Percentiles rank a stretch among this genome's conserved stretches.
These are phyloP conservation scores for Cenchrus americanus DNA, from an alignment of 176 grass and related monocot genomes.

Conservation along the genomic window DNA sequence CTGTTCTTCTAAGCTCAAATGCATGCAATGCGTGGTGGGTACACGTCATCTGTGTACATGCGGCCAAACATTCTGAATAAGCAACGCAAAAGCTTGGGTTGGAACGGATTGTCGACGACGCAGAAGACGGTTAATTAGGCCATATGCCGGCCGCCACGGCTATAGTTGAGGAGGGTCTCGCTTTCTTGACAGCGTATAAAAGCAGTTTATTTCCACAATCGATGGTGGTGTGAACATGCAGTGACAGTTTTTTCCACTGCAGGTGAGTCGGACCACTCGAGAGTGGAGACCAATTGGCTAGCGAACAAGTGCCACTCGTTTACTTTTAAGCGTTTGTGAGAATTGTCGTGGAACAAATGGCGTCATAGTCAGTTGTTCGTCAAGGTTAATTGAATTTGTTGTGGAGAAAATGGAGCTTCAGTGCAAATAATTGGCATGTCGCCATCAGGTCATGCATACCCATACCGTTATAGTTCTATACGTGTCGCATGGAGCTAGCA, in stretches of 20 bases:
- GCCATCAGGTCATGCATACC: not conserved
- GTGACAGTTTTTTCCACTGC: not conserved
- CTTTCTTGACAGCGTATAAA: not conserved
- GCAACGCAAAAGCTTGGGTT: not conserved
- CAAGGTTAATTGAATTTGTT: not conserved
- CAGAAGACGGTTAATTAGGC: not conserved
- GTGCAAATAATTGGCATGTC: conserved; percentile 7
- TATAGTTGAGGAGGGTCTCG: not conserved
- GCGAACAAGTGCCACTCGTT: not conserved
- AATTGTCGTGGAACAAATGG: not conserved
- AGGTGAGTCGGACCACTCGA: not conserved
- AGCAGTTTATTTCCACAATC: not conserved
- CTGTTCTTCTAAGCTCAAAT: conserved; percentile 14
- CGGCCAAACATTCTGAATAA: conserved; percentile 5
- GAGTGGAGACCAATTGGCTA: not conserved
- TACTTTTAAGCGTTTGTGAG: not conserved
- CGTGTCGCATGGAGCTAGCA: conserved; percentile 25
- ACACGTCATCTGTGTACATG: not conserved
- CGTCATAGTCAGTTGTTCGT: not conserved
- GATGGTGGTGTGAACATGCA: not conserved
- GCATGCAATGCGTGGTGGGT: not conserved
- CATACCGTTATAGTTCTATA: not conserved
- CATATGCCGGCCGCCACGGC: not conserved
- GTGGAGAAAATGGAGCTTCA: not conserved
- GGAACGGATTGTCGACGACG: not conserved